Evolutionary conservation across 1,284 basidiomycete genomes (phyloP).

Genomic region (Vanrija humicola): DNA sequence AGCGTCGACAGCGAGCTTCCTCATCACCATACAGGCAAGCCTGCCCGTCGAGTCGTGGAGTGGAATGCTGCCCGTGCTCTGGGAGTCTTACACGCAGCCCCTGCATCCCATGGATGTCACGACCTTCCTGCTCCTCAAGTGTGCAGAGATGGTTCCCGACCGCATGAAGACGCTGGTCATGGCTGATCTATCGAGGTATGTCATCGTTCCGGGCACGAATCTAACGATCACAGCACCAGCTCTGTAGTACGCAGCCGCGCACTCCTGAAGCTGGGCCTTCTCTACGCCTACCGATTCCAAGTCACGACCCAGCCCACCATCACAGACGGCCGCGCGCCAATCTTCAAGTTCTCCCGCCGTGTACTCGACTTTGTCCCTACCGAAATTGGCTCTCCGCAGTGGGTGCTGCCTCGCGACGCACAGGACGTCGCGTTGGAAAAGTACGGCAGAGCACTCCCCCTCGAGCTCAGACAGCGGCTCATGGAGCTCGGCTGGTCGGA

Average conservation of each 20-base stretch:
- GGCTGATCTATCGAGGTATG: slow-evolving; percentile 24
- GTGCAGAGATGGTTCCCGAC: slow-evolving; percentile 29
- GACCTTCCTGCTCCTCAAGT: slow-evolving; percentile 40
- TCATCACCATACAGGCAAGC: slow-evolving; percentile 31
- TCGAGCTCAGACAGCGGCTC: slow-evolving; percentile 39
- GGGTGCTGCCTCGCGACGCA: slow-evolving; percentile 36
- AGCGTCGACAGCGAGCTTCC: slow-evolving; percentile 6
- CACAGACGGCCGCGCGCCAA: slow-evolving; percentile 30
- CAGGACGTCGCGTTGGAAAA: slow-evolving; percentile 39
- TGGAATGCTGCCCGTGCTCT: slow-evolving; percentile 26
- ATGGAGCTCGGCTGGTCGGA: slow-evolving; percentile 45
- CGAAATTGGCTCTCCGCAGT: slow-evolving; percentile 36
- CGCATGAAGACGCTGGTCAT: slow-evolving; percentile 19
- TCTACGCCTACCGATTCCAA: slow-evolving; percentile 40
- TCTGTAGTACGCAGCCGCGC: slow-evolving; percentile 14
- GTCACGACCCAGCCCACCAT: slow-evolving; percentile 30
- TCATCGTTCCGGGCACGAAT: background rate
- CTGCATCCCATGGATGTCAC: slow-evolving; percentile 6
- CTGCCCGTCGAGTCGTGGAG: slow-evolving; percentile 31
- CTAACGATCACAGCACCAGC: background rate
- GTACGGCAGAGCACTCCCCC: slow-evolving; percentile 34
- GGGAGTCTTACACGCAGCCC: slow-evolving; percentile 21
- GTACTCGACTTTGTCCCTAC: slow-evolving; percentile 38
- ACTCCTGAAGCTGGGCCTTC: slow-evolving; percentile 25
- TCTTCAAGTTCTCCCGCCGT: slow-evolving; percentile 32